Base-by-base conservation (phyloP, 306 rosid species). In the Acacia confusa region DNA sequence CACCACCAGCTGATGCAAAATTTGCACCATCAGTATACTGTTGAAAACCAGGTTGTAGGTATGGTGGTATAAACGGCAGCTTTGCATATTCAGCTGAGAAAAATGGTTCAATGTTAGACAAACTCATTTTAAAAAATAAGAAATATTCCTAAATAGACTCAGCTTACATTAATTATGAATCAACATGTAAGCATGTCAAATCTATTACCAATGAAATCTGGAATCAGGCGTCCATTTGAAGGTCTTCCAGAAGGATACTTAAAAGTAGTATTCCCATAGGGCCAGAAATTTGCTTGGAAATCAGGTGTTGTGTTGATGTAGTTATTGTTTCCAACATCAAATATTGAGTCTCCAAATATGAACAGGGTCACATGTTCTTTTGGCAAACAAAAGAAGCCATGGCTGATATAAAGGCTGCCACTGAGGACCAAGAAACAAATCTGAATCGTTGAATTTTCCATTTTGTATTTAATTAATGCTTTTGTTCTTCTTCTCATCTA, bases 281-380 rank as follows among this genome's bases (percentile, higher is more conserved):
- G 85, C 47, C 4, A 60, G n/a, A 30, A 75, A 48, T 84, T 83
- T 10, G 85, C 83, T 48, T 55, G 75, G 4, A 3, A 1, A 24
- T 13, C 32, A 9, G 74, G 72, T 0, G 86, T 78, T 24, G 81
- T 79, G 79, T 70, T 76, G 47, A 91, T 77, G 76, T 87, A 86
- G 77, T 87, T 79, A 71, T 88, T 86, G 41, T 86, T 89, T 36
- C 95, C 95, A 2, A 38, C 77, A 78, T 91, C 95, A 10, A 77
- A 78, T 5, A 81, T 0, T 7, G 90, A 89, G 77, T 91, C 95
- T 1, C 93, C 90, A 12, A 89, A 88, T 52, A 88, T 71, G 81
- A 87, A 89, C 24, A 91, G 1, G 11, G 90, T 43, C 6, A 7
- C 55, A 2, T 50, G 80, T 1, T 78, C 11, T 40, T 79, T 6